A percentile compares a stretch with the other conserved stretches of the same genome.
These are phyloP conservation scores for Cudoniella acicularis DNA, from an alignment of 495 filamentous ascomycete genomes.

Conservation along the genomic window DNA sequence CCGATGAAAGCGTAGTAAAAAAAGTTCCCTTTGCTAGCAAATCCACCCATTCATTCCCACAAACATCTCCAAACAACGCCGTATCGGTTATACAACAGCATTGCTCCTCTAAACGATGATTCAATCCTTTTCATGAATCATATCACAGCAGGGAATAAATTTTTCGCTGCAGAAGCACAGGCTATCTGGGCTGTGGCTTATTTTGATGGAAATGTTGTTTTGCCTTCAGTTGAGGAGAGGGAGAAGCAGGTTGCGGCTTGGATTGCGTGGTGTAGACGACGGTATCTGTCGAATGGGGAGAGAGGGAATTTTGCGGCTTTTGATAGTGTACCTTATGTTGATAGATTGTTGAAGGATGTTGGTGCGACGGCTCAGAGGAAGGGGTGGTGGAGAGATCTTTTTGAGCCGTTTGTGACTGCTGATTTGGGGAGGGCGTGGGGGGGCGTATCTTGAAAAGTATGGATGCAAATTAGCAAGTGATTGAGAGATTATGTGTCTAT, in stretches of 20 bases:
- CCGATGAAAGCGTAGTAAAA: too few relatives aligned
- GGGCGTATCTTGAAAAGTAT: too few relatives aligned
- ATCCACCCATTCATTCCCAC: conserved; percentile 30
- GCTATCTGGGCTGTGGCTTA: conserved; percentile 41
- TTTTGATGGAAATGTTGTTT: conserved; percentile 32
- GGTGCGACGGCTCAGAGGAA: background rate
- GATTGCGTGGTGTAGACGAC: conserved; percentile 31
- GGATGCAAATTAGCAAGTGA: too few relatives aligned
- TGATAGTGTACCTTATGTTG: conserved; percentile 17
- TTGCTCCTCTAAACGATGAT: conserved; percentile 34
- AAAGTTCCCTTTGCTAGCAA: conserved; percentile 34
- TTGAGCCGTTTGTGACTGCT: too few relatives aligned
- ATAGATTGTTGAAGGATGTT: background rate
- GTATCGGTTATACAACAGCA: conserved; percentile 36
- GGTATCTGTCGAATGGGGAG: conserved; percentile 36
- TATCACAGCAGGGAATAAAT: conserved; percentile 30
- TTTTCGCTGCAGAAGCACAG: conserved; percentile 39
- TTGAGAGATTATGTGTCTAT: too few relatives aligned
- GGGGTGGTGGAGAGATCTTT: background rate
- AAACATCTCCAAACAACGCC: conserved; percentile 27
- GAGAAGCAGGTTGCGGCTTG: conserved; percentile 32
- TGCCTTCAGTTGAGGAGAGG: conserved; percentile 28
- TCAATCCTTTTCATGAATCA: conserved; percentile 42
- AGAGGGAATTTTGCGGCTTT: conserved; percentile 34
- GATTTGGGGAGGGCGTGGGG: too few relatives aligned